A percentile compares a stretch with the other conserved stretches of the same genome.
Conservation (phyloP, 2,329 filamentous ascomycete species). For the Incumbomyces lentus region DNA sequence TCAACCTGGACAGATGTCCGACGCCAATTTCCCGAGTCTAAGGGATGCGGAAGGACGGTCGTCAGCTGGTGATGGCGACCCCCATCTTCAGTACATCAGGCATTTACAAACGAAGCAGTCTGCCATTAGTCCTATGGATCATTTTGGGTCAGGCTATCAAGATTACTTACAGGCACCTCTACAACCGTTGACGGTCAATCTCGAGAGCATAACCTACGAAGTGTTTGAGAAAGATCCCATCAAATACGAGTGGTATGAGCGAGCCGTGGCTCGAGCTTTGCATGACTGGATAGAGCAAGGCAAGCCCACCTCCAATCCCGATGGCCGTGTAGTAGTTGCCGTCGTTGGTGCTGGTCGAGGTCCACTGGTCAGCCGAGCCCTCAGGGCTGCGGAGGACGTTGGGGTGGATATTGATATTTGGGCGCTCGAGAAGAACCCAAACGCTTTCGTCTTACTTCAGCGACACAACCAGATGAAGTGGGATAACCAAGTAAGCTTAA, state of each 20-base stretch:
- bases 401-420: conserved; percentile 74
- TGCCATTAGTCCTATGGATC: conserved; percentile 51
- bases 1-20: conserved; percentile 11
- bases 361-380: conserved; percentile 75
- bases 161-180: conserved; percentile 93
- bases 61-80: conserved; percentile 45
- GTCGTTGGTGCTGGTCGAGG: conserved; percentile 90
- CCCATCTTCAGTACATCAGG: conserved; percentile 70
- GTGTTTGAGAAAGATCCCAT: conserved; percentile 97
- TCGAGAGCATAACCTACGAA: conserved; percentile 95
- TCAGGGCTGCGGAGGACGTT: conserved; percentile 67
- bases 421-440: conserved; percentile 94
- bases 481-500: conserved; percentile 68
- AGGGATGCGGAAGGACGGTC: conserved; percentile 50
- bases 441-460: conserved; percentile 87
- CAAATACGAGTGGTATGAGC: conserved; percentile 94
- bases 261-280: conserved; percentile 69
- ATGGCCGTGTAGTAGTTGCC: conserved; percentile 68
- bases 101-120: conserved; percentile 77
- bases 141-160: conserved; percentile 64
- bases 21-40: conserved; percentile 54
- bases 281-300: conserved; percentile 63
- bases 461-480: conserved; percentile 76
- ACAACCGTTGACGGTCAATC: conserved; percentile 88
- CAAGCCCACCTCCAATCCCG: conserved; percentile 62